These are phyloP conservation scores for Neckera pumila DNA, from an alignment of 225 moss, liverwort and hornwort genomes.

Conservation along the genomic window DNA sequence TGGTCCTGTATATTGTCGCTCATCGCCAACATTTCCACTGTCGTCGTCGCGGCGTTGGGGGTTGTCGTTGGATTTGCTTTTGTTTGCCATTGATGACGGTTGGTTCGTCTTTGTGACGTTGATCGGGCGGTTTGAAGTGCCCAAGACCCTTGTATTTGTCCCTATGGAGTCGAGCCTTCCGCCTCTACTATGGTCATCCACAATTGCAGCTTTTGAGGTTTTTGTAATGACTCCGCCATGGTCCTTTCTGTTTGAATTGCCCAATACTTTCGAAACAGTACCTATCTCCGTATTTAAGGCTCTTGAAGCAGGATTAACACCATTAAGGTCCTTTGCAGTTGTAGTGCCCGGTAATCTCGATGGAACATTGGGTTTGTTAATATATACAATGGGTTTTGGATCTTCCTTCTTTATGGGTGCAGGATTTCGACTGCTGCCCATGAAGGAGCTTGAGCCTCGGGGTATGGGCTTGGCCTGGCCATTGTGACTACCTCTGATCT, in stretches of 20 bases:
- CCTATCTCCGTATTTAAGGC: neutral
- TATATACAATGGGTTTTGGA: constrained; percentile 3
- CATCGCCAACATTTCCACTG: neutral
- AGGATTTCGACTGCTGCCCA: constrained; percentile 13
- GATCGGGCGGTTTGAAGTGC: neutral
- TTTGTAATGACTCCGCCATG: constrained; percentile 9
- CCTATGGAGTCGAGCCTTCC: constrained; percentile 1
- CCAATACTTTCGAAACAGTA: constrained; percentile 5
- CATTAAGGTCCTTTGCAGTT: neutral
- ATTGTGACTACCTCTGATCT: neutral
- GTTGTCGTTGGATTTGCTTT: neutral
- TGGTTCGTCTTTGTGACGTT: constrained; percentile 1
- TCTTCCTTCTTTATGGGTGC: constrained; percentile 7
- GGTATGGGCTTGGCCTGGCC: neutral
- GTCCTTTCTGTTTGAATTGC: constrained; percentile 27
- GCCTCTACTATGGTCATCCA: neutral
- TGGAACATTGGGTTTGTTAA: neutral
- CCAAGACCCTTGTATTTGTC: neutral
- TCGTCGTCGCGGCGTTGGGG: neutral
- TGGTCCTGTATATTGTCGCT: neutral
- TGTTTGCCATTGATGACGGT: neutral
- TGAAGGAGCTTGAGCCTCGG: constrained; percentile 34
- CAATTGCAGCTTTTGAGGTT: constrained; percentile 15
- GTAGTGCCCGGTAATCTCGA: neutral
- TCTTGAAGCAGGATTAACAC: neutral